Base-by-base conservation (phyloP, 2,329 filamentous ascomycete genomes). In the Ascochyta fabae region DNA sequence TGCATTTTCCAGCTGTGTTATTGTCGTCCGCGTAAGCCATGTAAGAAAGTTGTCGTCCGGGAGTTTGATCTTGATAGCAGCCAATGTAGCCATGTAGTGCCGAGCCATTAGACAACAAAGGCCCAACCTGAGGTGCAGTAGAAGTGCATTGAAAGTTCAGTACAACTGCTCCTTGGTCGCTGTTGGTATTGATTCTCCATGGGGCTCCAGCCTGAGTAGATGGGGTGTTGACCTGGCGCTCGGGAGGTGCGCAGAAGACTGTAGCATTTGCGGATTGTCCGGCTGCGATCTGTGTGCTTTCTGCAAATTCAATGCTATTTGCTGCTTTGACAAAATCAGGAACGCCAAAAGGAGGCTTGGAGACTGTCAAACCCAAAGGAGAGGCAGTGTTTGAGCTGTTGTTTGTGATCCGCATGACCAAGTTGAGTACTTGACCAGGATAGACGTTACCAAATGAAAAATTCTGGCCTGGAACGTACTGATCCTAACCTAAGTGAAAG, bases 271-370 rank as follows among this genome's bases (percentile, higher is more conserved):
- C 78, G 42, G 77, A 84, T 60, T 84, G 66, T 0, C 82, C 82
- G 0, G 83, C 78, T 0, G 72, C 69, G 1, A 87, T 71, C 1
- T 75, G 71, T 0, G 81, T 83, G 3, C 85, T 85, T 63, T 87
- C 85, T 0, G 81, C 83, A 1, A 87, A 78, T 43, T 86, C 84
- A 8, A 85, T 76, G 16, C 81, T 78, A 65, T 86, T 87, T 12
- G 76, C 77, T 0, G 84, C 81, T 19, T 79, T 77, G 35, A 87
- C 78, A 22, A 86, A 79, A 3, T 83, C 81, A n/a, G 73, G 62
- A 3, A 84, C 76, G 13, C 83, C 84, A 48, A 83, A 86, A 0
- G 85, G 85, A 4, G 84, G 83, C 65, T 87, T 87, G 0, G 84
- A 87, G 2, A 87, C 83, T 0, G 84, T 86, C 13, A 86, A 29